These are phyloP conservation scores for Trichoderma gracile DNA, from an alignment of 2,329 filamentous ascomycete species.

Conservation along the genomic window DNA sequence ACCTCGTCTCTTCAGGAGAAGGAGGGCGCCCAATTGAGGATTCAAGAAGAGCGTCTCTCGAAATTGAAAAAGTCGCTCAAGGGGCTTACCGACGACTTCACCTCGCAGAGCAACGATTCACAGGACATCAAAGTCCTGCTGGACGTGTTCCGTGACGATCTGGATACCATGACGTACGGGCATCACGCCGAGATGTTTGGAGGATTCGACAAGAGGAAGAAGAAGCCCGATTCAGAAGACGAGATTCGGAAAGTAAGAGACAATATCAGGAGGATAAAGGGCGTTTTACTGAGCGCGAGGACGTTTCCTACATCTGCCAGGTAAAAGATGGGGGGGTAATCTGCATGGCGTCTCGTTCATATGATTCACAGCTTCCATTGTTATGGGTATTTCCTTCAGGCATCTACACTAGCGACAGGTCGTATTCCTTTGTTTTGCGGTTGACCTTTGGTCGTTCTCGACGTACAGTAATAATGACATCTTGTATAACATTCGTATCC, in stretches of 20 bases:
- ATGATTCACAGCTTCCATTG: neutral
- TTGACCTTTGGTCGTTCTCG: neutral
- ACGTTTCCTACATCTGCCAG: constrained; percentile 62
- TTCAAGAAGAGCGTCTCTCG: constrained; percentile 46
- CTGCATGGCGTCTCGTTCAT: neutral
- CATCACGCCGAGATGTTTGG: constrained; percentile 41
- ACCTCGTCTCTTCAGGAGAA: constrained; percentile 26
- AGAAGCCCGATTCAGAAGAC: constrained; percentile 60
- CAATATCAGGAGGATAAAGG: constrained; percentile 78
- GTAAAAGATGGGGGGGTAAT: constrained; percentile 25
- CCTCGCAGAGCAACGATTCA: constrained; percentile 49
- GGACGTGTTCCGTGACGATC: constrained; percentile 63
- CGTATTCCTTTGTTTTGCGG: neutral
- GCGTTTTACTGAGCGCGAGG: constrained; percentile 71
- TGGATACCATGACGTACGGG: constrained; percentile 60
- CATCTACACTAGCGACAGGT: neutral
- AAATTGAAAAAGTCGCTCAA: constrained; percentile 47
- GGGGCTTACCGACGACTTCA: constrained; percentile 47
- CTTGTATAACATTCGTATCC: neutral
- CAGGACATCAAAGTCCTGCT: constrained; percentile 55
- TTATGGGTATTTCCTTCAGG: neutral
- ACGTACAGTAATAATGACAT: constrained; percentile 9
- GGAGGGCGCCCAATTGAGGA: constrained; percentile 37
- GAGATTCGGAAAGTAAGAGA: constrained; percentile 72
- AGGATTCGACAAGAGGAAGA: constrained; percentile 44